These are phyloP conservation scores for Hypoxylon sp. DNA, from an alignment of 2,329 filamentous ascomycete genomes.

Conservation along the genomic window DNA sequence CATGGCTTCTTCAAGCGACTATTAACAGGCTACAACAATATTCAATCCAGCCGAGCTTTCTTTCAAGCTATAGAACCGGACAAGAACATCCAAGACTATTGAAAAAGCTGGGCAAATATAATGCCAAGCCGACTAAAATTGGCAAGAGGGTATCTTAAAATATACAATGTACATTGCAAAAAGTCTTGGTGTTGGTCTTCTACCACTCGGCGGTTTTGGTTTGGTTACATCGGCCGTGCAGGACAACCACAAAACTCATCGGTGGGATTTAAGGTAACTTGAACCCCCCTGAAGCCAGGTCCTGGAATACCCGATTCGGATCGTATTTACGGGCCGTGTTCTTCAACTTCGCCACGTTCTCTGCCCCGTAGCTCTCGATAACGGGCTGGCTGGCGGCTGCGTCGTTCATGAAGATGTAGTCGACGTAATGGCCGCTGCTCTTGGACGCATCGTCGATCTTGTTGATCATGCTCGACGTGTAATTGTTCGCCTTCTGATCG, in stretches of 20 bases:
- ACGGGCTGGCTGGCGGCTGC: conserved; percentile 44
- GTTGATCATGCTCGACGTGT: conserved; percentile 42
- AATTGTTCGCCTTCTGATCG: conserved; percentile 42
- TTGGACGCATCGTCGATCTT: conserved; percentile 42
- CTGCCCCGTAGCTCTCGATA: conserved; percentile 45
- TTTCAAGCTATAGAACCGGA: neutral
- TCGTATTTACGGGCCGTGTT: conserved; percentile 43
- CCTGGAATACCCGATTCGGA: conserved; percentile 42
- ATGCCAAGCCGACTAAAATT: neutral
- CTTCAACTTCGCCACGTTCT: conserved; percentile 44
- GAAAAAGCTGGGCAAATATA: conserved; percentile 7
- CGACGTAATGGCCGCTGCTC: conserved; percentile 37
- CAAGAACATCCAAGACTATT: neutral
- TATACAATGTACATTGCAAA: conserved; percentile 20
- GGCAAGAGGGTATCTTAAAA: conserved; percentile 26
- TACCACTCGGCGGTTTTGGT: neutral
- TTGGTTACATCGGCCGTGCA: conserved; percentile 33
- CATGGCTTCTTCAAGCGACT: neutral
- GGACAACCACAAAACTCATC: conserved; percentile 12
- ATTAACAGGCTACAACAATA: neutral
- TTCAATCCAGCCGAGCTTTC: neutral
- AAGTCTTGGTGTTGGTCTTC: neutral
- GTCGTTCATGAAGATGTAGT: conserved; percentile 50
- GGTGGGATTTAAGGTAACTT: conserved; percentile 41
- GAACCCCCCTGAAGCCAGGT: conserved; percentile 46